Percentiles rank a stretch among this genome's conserved stretches.
These are phyloP conservation scores for Elaphomyces granulatus DNA, from an alignment of 495 filamentous ascomycete genomes.

Conservation along the genomic window DNA sequence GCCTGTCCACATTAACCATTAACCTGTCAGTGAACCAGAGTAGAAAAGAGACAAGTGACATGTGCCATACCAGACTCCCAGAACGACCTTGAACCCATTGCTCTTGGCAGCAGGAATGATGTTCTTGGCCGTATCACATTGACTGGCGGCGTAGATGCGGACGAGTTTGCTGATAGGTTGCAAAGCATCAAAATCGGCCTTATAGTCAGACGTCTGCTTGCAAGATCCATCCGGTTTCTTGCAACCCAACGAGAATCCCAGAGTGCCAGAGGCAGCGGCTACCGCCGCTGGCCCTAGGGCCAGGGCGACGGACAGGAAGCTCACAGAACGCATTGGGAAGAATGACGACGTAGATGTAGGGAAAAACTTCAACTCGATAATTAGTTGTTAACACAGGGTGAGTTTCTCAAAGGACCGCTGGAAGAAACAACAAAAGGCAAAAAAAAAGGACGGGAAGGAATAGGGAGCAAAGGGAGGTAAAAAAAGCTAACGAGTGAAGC, in stretches of 20 bases:
- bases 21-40: not conserved
- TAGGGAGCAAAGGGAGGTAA: too few relatives aligned
- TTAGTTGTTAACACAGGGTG: too few relatives aligned
- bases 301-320: constrained; percentile 24
- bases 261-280: constrained; percentile 25
- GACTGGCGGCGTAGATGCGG: constrained; percentile 51
- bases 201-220: constrained; percentile 51
- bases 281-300: constrained; percentile 30
- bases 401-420: too few relatives aligned
- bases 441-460: constrained; percentile 3
- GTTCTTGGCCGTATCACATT: constrained; percentile 48
- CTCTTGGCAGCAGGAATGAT: constrained; percentile 58
- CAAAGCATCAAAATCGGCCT: constrained; percentile 50
- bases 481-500: constrained; percentile 3
- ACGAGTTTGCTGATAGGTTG: constrained; percentile 43
- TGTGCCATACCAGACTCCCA: constrained; percentile 54
- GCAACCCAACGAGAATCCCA: constrained; percentile 38
- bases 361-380: not conserved
- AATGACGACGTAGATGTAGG: not conserved
- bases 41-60: not conserved
- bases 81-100: constrained; percentile 58
- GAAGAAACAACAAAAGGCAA: constrained; percentile 1
- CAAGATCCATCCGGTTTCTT: constrained; percentile 41
- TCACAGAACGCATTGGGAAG: constrained; percentile 31
- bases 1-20: constrained; percentile 29